Percentiles rank a stretch among this genome's conserved stretches.
Evolutionary conservation across 345 rosid species (phyloP).

Genomic region (Linum usitatissimum): DNA sequence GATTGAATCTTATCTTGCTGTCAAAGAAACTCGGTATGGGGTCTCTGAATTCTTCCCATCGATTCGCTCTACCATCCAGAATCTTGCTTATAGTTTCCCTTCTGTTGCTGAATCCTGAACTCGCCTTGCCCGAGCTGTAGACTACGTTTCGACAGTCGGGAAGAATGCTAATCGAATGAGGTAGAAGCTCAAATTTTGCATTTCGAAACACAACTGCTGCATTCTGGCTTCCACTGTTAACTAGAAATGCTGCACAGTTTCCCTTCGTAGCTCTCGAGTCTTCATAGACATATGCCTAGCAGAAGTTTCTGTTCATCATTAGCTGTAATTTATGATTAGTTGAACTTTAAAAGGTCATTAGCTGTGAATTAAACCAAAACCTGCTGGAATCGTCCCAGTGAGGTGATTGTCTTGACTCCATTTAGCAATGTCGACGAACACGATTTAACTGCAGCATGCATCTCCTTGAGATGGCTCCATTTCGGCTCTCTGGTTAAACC

Average conservation of each 20-base stretch:
- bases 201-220: conserved; percentile 35
- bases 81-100: conserved; percentile 34
- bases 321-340: neutral
- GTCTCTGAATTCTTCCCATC: conserved; percentile 42
- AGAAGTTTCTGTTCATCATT: conserved; percentile 5
- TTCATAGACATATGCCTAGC: conserved; percentile 53
- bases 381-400: conserved; percentile 42
- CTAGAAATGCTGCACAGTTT: conserved; percentile 62
- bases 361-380: conserved; percentile 20
- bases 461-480: conserved; percentile 70
- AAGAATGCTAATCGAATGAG: conserved; percentile 52
- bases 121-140: conserved; percentile 58
- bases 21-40: conserved; percentile 35
- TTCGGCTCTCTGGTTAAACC: conserved; percentile 67
- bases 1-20: conserved; percentile 36
- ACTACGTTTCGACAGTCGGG: conserved; percentile 62
- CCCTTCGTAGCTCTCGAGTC: conserved; percentile 8
- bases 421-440: conserved; percentile 43
- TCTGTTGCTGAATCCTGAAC: neutral
- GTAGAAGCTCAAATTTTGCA: conserved; percentile 40
- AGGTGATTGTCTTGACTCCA: conserved; percentile 26
- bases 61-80: conserved; percentile 34
- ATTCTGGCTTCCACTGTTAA: conserved; percentile 31
- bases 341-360: no score
- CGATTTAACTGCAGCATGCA: conserved; percentile 53